These are phyloP conservation scores for Pseudofabraea citricarpa DNA, from an alignment of 2,329 filamentous ascomycete species.

Conservation along the genomic window DNA sequence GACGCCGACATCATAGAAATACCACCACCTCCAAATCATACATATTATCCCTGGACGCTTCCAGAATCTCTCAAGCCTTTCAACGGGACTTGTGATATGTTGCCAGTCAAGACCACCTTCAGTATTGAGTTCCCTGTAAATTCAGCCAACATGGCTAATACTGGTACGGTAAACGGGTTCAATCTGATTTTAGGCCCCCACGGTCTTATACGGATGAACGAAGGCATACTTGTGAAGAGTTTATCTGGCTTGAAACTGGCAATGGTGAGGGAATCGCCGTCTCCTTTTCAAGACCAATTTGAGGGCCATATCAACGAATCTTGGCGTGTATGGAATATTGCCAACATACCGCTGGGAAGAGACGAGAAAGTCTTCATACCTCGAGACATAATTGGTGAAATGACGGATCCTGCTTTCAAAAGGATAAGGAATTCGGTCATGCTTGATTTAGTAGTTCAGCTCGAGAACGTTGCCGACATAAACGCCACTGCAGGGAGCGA, in stretches of 20 bases:
- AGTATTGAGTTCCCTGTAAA: conserved; percentile 56
- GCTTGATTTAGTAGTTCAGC: conserved; percentile 66
- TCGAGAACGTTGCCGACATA: conserved; percentile 17
- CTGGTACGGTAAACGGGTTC: conserved; percentile 29
- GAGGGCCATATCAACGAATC: conserved; percentile 35
- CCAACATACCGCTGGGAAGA: conserved; percentile 74
- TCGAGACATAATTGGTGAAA: conserved; percentile 68
- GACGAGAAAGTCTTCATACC: conserved; percentile 84
- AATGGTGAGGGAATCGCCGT: conserved; percentile 58
- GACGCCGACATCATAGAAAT: conserved; percentile 32
- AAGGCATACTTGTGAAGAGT: conserved; percentile 44
- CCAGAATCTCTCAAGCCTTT: conserved; percentile 68
- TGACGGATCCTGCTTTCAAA: conserved; percentile 80
- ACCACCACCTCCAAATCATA: conserved; percentile 63
- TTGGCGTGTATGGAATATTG: conserved; percentile 76
- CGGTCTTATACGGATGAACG: conserved; percentile 40
- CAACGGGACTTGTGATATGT: conserved; percentile 71
- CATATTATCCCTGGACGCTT: conserved; percentile 89
- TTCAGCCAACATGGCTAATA: conserved; percentile 20
- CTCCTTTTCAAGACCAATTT: conserved; percentile 23
- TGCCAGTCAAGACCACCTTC: conserved; percentile 67
- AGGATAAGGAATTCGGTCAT: conserved; percentile 67
- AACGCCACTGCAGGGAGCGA: conserved; percentile 15
- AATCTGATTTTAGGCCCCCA: conserved; percentile 42
- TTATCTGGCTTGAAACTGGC: conserved; percentile 58